phyloP scores from a whole-genome alignment of 2,329 filamentous ascomycete genomes.

The Dothideomycetes sp. region DNA sequence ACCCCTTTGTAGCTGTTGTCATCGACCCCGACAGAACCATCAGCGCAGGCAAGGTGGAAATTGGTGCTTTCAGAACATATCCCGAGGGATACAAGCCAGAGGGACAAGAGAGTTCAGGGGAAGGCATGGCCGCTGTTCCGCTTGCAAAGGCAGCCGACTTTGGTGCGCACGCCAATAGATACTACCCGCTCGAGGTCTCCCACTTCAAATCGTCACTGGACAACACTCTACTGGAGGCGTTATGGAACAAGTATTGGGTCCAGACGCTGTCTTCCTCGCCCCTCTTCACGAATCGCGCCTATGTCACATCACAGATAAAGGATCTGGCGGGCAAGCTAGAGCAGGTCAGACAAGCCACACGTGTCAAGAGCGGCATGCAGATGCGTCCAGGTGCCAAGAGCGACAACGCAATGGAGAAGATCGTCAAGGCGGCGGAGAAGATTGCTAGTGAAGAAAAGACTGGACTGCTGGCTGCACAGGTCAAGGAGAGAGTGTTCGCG shows the following conservation, averaged over 20 bases:
- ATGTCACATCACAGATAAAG: conserved; percentile 80
- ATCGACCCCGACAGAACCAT: conserved; percentile 95
- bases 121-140: conserved; percentile 65
- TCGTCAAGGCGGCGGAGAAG: conserved; percentile 49
- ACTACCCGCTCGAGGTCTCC: conserved; percentile 84
- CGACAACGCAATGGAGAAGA: conserved; percentile 45
- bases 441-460: conserved; percentile 52
- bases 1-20: conserved; percentile 91
- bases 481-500: conserved; percentile 54
- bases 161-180: conserved; percentile 78
- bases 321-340: conserved; percentile 77
- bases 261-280: conserved; percentile 88
- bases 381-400: conserved; percentile 16
- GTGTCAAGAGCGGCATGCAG: conserved; percentile 14
- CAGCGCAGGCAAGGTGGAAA: conserved; percentile 89
- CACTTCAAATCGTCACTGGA: conserved; percentile 94
- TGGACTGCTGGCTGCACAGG: conserved; percentile 50
- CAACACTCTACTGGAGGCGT: conserved; percentile 68
- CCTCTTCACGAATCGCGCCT: conserved; percentile 84
- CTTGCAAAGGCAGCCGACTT: conserved; percentile 94
- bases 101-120: conserved; percentile 22
- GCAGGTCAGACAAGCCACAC: conserved; percentile 24
- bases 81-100: conserved; percentile 59
- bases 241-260: conserved; percentile 99
- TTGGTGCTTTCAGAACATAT: conserved; percentile 90